Percentiles rank a stretch among this genome's conserved stretches.
These are phyloP conservation scores for Zygosaccharomyces lentus DNA, from an alignment of 805 yeast species.

Conservation along the genomic window DNA sequence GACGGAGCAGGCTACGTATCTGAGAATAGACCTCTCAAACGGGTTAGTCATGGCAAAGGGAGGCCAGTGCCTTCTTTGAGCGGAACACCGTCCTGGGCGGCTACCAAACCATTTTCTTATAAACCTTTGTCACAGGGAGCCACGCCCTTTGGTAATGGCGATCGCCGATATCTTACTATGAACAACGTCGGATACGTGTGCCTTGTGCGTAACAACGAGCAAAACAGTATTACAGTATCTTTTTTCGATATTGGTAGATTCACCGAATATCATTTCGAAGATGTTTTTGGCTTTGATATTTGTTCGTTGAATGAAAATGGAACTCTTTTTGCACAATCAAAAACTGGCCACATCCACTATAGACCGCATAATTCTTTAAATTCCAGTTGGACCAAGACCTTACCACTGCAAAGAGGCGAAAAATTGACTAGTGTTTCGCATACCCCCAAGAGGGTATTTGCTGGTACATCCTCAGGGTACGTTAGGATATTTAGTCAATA, in stretches of 20 bases:
- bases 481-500: constrained; percentile 63
- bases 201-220: constrained; percentile 56
- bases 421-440: constrained; percentile 64
- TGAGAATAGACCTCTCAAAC: constrained; percentile 16
- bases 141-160: constrained; percentile 68
- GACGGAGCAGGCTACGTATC: constrained; percentile 49
- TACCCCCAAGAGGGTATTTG: constrained; percentile 54
- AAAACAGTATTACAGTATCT: constrained; percentile 75
- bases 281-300: constrained; percentile 62
- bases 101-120: constrained; percentile 29
- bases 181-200: constrained; percentile 78
- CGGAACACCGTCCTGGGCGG: background rate
- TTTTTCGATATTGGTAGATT: constrained; percentile 76
- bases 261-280: constrained; percentile 83
- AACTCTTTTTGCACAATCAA: constrained; percentile 52
- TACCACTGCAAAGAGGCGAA: constrained; percentile 52
- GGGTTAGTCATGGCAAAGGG: constrained; percentile 12
- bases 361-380: constrained; percentile 62
- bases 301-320: constrained; percentile 71
- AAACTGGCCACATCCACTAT: constrained; percentile 49
- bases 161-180: constrained; percentile 75
- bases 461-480: constrained; percentile 74
- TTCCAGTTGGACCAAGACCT: constrained; percentile 66
- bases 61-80: background rate
- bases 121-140: constrained; percentile 81